Evolutionary conservation across 176 grass and related monocot species (phyloP).

Genomic region (Puccinellia tenuiflora): DNA sequence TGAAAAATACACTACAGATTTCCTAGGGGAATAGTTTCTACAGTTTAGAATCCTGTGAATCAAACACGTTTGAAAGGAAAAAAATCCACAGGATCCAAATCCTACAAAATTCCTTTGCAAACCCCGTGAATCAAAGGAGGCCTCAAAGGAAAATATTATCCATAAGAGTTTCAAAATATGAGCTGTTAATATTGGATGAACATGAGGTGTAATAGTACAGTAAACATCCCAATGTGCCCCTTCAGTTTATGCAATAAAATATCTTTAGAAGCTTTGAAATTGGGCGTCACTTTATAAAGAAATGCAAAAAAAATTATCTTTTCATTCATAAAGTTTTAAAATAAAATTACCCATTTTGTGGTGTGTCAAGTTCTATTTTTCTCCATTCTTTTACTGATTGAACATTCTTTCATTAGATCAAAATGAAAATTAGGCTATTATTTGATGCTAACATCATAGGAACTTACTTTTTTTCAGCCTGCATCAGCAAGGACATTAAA

Average conservation of each 20-base stretch:
- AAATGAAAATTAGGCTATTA: neutral
- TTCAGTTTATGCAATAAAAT: conserved; percentile 1
- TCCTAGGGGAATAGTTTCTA: no score
- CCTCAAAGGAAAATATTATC: neutral
- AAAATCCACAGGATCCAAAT: no score
- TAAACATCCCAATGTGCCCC: neutral
- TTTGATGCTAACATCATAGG: neutral
- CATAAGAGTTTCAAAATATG: neutral
- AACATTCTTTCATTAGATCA: neutral
- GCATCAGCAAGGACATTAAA: conserved; percentile 41
- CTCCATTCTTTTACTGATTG: neutral
- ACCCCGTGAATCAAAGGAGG: no score
- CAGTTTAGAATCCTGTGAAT: no score
- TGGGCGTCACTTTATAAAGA: neutral
- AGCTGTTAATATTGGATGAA: neutral
- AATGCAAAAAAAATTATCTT: neutral
- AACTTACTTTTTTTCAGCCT: conserved; percentile 37
- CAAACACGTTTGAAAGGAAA: no score
- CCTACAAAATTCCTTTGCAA: no score
- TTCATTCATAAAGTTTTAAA: neutral
- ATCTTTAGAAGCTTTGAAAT: neutral
- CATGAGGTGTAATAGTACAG: neutral
- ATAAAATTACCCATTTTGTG: neutral
- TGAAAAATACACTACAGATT: no score
- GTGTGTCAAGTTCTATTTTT: neutral